Evolutionary conservation across 495 filamentous ascomycete genomes (phyloP).

Genomic region (Niebla homalea): DNA sequence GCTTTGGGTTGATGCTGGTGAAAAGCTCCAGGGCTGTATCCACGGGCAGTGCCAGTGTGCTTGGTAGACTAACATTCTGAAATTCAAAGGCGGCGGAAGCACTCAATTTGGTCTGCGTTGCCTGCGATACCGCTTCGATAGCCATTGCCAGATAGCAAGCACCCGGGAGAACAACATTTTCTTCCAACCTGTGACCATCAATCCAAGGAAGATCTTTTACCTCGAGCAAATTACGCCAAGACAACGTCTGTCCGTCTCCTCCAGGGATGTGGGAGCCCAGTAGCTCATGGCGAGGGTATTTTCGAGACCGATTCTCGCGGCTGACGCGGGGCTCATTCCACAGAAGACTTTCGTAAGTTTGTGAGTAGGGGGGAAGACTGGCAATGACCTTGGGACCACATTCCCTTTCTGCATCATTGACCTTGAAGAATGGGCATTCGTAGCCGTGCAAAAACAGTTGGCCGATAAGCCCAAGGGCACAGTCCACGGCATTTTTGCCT

Average conservation of each 20-base stretch:
- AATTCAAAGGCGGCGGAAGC: background rate
- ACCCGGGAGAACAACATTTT: conserved; percentile 36
- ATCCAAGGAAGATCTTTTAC: conserved; percentile 25
- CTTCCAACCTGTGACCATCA: conserved; percentile 20
- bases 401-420: conserved; percentile 3
- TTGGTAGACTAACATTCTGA: background rate
- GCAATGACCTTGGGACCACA: background rate
- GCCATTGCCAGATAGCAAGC: conserved; percentile 48
- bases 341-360: conserved; percentile 21
- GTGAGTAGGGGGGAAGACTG: conserved; percentile 29
- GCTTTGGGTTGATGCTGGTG: background rate
- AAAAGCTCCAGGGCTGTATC: conserved; percentile 3
- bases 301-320: conserved; percentile 15
- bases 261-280: conserved; percentile 25
- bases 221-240: conserved; percentile 24
- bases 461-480: conserved; percentile 19
- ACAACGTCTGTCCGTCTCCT: conserved; percentile 16
- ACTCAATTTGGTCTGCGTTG: background rate
- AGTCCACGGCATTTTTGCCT: conserved; percentile 14
- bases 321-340: conserved; percentile 36
- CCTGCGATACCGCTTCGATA: conserved; percentile 37
- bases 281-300: conserved; percentile 26
- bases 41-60: background rate
- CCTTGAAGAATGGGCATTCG: conserved; percentile 8
- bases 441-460: conserved; percentile 14